phyloP scores from a whole-genome alignment of 2,329 filamentous ascomycete genomes.

The Stagonosporopsis tanaceti region DNA sequence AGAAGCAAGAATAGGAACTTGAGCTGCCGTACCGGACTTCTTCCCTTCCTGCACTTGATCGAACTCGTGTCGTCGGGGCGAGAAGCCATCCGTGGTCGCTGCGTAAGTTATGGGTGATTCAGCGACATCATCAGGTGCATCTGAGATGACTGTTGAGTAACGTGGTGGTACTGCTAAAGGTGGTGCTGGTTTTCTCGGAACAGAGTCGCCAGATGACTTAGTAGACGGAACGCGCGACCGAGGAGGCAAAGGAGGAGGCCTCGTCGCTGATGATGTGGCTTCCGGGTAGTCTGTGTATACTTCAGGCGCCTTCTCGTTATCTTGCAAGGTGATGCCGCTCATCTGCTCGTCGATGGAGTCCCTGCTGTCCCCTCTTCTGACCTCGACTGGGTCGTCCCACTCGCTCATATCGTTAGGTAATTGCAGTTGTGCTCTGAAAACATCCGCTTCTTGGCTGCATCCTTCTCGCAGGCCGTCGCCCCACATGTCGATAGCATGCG shows the following conservation, averaged over 20 bases:
- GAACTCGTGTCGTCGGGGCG: conserved; percentile 33
- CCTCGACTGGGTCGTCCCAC: conserved; percentile 59
- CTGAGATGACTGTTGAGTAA: conserved; percentile 55
- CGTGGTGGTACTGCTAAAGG: conserved; percentile 52
- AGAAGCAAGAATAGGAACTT: conserved; percentile 33
- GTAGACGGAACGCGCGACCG: conserved; percentile 38
- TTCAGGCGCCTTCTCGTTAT: conserved; percentile 46
- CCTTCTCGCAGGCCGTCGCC: conserved; percentile 52
- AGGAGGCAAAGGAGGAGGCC: conserved; percentile 51
- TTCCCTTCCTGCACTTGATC: conserved; percentile 39
- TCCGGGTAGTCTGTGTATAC: conserved; percentile 26
- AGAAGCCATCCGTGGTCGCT: conserved; percentile 52
- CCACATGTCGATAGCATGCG: conserved; percentile 58
- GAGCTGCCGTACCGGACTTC: conserved; percentile 49
- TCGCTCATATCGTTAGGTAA: conserved; percentile 52
- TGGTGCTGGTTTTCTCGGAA: conserved; percentile 55
- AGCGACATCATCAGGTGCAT: conserved; percentile 44
- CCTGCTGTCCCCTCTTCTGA: conserved; percentile 33
- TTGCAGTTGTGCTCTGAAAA: conserved; percentile 52
- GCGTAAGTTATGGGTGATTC: conserved; percentile 52
- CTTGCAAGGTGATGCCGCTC: conserved; percentile 54
- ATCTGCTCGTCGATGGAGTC: conserved; percentile 48
- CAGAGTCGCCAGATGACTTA: conserved; percentile 39
- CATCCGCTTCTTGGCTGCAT: conserved; percentile 49
- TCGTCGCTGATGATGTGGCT: conserved; percentile 19